phyloP scores from a whole-genome alignment of 805 yeast species.

The Torulaspora maleeae region DNA sequence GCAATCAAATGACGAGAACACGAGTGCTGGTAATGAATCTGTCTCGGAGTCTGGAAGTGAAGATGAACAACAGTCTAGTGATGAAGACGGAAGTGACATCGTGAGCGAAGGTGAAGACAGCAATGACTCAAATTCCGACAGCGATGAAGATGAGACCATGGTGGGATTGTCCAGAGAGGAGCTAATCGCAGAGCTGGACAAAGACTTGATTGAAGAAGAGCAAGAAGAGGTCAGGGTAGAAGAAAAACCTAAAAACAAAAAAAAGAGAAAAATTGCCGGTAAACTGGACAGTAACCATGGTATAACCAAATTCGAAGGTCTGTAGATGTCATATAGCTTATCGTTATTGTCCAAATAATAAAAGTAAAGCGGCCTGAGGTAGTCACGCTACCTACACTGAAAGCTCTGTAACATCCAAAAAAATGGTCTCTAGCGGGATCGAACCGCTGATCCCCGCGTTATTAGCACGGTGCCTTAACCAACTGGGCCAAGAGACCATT shows the following conservation, averaged over 20 bases:
- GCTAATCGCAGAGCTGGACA: conserved; percentile 32
- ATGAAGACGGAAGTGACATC: neutral
- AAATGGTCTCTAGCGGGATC: conserved; percentile 36
- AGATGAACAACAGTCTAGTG: neutral
- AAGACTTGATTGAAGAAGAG: conserved; percentile 22
- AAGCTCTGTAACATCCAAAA: too few relatives aligned
- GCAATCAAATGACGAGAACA: conserved; percentile 43
- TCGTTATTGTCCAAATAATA: too few relatives aligned
- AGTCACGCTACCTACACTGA: too few relatives aligned
- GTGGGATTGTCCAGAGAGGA: conserved; percentile 26
- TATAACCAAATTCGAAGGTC: conserved; percentile 58
- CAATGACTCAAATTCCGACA: neutral
- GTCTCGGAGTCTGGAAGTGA: neutral
- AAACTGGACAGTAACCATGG: conserved; percentile 49
- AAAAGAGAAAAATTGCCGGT: conserved; percentile 7
- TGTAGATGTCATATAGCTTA: conserved; percentile 29
- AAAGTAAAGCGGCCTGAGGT: too few relatives aligned
- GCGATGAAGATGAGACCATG: conserved; percentile 9
- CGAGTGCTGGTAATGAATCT: conserved; percentile 16
- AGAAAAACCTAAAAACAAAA: conserved; percentile 2
- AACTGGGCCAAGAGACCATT: conserved; percentile 36
- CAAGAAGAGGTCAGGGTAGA: conserved; percentile 13
- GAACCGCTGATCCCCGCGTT: conserved; percentile 38
- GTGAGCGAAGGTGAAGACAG: conserved; percentile 16
- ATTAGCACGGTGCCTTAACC: conserved; percentile 38